Base-by-base conservation (phyloP, 441 rosid species). In the Corymbia citriodora region DNA sequence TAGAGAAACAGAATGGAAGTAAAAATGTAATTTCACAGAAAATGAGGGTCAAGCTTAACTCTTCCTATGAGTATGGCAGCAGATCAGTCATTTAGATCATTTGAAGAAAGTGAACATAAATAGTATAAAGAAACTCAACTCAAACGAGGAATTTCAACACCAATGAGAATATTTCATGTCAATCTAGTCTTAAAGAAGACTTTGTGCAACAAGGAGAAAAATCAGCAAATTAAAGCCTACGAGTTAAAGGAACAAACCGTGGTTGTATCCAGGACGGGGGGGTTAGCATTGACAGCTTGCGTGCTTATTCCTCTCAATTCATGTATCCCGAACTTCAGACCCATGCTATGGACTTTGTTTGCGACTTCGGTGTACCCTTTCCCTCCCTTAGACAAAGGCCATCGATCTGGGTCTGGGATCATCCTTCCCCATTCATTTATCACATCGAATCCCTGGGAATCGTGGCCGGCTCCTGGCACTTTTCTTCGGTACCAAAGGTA, bases 341-440 rank as follows among this genome's bases (percentile, higher is more conserved):
- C 99, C 97, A 96, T 94, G 89, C 89, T 40, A 65, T 96, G 99
- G 55, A 96, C 97, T 93, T 96, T 96, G 88, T 91, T 93, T 3
- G 99, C 98, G 10, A 98, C 98, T 92, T 95, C 94, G 1, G 95
- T 90, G 92, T 96, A 98, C 54, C 99, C 99, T 92, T 94, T 96
- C 57, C 99, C 97, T 21, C 92, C 95, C 89, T 12, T 92, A 88
- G 99, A 96, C 27, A 98, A 98, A 27, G 99, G 99, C 99, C 99
- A 98, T 89, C 99, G 91, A 36, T 6, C 92, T 0, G 98, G 98
- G 92, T 96, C 99, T 19, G 99, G 99, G 50, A 95, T 92, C 95
- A 95, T 88, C 91, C 99, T 95, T 89, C 99, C 99, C 99, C 99
- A 97, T 93, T 95, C 91, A 93, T 98, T 99, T 92, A 97, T 96